Evolutionary conservation across 2,329 filamentous ascomycete genomes (phyloP), one percentile per base, ranked within the genome.

Genomic region (Arthrocladium fulminans): DNA sequence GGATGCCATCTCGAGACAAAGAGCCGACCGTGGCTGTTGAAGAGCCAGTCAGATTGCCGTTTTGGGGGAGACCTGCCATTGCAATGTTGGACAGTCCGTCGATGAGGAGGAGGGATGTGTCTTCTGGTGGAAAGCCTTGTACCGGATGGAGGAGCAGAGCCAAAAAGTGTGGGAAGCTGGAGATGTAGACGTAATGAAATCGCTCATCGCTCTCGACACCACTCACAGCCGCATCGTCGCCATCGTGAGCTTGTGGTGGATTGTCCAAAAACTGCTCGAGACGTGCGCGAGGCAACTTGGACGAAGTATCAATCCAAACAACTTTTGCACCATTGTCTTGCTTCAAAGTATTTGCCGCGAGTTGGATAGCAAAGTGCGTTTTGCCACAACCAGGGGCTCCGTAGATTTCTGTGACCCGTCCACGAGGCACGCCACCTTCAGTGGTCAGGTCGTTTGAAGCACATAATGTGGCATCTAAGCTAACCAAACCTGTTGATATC

Each of bases 341-440:
- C 45, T 67, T 68, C 43, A 94, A 65, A 15, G 80, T 79, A 62
- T 77, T 80, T 10, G 77, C 75, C 51, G 81, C 74, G 37, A 86
- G 68, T 61, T 88, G 86, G 58, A 90, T 75, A 29, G 83, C 85
- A 57, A 96, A 71, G 10, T 83, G 75, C 3, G 88, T 94, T 72
- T 94, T 96, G 24, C 89, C 90, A 22, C 79, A 79, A 1, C 88
- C 89, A 7, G 87, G 84, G 9, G 89, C 88, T 0, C 90, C 90
- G 77, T 86, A 94, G 43, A 95, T 70, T 65, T 97, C 90, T 2
- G 85, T 86, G 35, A 95, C 74, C 63, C 88, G 85, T 12, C 88
- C 87, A 49, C 81, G 79, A 64, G 63, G 9, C 61, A 67, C 35
- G 60, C 53, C 42, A 63, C 51, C 47, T 3, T 48, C 45, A 2